Evolutionary conservation across 225 moss, liverwort and hornwort genomes (phyloP), one percentile per base, ranked within the genome.

Genomic region (Physcomitrium patens): DNA sequence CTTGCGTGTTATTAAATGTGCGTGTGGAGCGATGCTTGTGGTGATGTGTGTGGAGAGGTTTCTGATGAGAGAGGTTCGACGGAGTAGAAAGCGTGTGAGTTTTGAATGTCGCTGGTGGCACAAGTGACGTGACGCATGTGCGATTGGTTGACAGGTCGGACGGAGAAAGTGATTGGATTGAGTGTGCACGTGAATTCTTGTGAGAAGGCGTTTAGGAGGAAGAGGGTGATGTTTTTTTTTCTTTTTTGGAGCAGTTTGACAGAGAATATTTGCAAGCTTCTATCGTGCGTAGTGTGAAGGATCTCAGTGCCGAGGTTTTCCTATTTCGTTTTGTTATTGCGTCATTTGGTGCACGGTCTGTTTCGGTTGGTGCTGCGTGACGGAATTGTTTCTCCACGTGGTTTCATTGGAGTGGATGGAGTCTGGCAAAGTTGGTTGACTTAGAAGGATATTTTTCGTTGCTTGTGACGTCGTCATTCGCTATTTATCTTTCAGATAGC

Each of bases 1-100:
- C 31, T 37, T 31, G 37, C 31, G 12, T 42, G 51, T 41, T 51
- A 16, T 48, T 8, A 49, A 49, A 41, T 63, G 18, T 65, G 26
- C 31, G 15, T 26, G 56, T 65, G 56, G 43, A 74, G 65, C 45
- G 74, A 45, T 65, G 14, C 56, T 1, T 23, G 13, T 45, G 12
- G 71, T 71, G n/a, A 44, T 60, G 44, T 55, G 12, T 44, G 63
- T 14, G 73, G 19, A 61, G 72, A 48, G 60, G 17, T 20, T 44
- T 22, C 14, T 28, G 31, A 37, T 0, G 12, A 27, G 68, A 26
- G 54, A 37, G n/a, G n/a, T 7, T 37, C 31, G 2, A 37, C 5
- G 14, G 42, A 0, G 41, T 0, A 9, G 11, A 26, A 7, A 31
- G 61, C 48, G 37, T 65, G 23, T n/a, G 65, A 18, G 18, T 53